Evolutionary conservation across 345 rosid genomes (phyloP), one percentile per base, ranked within the genome.

Genomic region (Rhodamnia rubescens): DNA sequence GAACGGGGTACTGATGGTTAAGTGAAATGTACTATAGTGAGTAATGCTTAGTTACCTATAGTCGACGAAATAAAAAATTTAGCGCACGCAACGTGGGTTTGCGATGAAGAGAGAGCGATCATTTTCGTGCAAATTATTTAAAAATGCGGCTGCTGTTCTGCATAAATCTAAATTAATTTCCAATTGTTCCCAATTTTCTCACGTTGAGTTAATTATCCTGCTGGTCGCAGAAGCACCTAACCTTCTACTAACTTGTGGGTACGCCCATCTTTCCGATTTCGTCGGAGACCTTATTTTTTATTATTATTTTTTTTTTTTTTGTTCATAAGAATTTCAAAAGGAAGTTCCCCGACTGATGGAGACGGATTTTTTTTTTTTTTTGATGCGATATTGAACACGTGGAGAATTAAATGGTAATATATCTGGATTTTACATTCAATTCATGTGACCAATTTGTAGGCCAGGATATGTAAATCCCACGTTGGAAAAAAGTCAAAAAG

Each of bases 261-360:
- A 21, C 80, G 9, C 24, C 47, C 7, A 11, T 20, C 80, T 18
- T 69, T 54, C 24, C 26, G 57, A 8, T 54, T 54, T 21, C 26
- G n/a, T n/a, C n/a, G n/a, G n/a, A n/a, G n/a, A 32, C 78, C 47
- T 0, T 1, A 14, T 13, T 29, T 29, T 0, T 29, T 29, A 13
- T n/a, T n/a, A 5, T 53, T 8, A 3, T 14, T 8, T 29, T 16
- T 4, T 32, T 8, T 8, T 4, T 69, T 18, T 7, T 4, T 18
- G 47, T 58, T 11, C 32, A 1, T 18, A 32, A 3, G 13, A 4
- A 69, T 69, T 69, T 69, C 11, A 32, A 18, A 18, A 18, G 78
- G 26, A 69, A 69, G 20, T 16, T 32, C 36, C 18, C 20, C 8
- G 21, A 16, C 55, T 6, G 55, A 16, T 53, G 55, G 55, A 53